phyloP scores from a whole-genome alignment of 345 rosid species.

The Boechera divaricarpa region DNA sequence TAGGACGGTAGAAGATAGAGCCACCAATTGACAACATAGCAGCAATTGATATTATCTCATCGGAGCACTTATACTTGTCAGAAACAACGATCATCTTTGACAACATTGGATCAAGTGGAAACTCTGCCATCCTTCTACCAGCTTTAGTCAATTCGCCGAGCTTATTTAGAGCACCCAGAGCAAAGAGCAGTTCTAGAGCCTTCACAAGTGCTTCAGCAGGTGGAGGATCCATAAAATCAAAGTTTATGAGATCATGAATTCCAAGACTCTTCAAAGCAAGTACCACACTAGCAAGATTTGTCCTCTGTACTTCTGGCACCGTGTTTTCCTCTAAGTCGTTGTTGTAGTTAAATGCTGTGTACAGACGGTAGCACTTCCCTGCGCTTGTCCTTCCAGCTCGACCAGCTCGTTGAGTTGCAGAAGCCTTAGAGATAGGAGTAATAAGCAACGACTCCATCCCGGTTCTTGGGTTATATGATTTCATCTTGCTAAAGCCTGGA shows the following conservation, averaged over 20 bases:
- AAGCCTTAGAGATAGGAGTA: constrained; percentile 93
- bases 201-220: constrained; percentile 95
- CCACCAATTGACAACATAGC: constrained; percentile 96
- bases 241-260: constrained; percentile 84
- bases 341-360: constrained; percentile 79
- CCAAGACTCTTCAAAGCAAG: constrained; percentile 97
- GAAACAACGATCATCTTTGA: constrained; percentile 95
- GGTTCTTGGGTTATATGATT: constrained; percentile 93
- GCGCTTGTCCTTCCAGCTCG: constrained; percentile 98
- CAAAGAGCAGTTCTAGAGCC: constrained; percentile 85
- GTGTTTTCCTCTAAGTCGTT: constrained; percentile 94
- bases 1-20: constrained; percentile 94
- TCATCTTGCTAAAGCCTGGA: constrained; percentile 98
- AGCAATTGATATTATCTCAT: constrained; percentile 84
- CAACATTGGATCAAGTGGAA: constrained; percentile 93
- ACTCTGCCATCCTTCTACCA: constrained; percentile 97
- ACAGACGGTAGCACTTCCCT: constrained; percentile 88
- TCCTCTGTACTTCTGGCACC: constrained; percentile 91
- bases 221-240: constrained; percentile 99
- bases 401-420: constrained; percentile 95
- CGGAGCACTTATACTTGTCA: constrained; percentile 88
- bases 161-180: constrained; percentile 87
- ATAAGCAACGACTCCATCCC: constrained; percentile 97
- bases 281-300: constrained; percentile 95
- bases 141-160: constrained; percentile 94